Base-by-base conservation (phyloP, 1,284 basidiomycete genomes). In the Boletus sp. region DNA sequence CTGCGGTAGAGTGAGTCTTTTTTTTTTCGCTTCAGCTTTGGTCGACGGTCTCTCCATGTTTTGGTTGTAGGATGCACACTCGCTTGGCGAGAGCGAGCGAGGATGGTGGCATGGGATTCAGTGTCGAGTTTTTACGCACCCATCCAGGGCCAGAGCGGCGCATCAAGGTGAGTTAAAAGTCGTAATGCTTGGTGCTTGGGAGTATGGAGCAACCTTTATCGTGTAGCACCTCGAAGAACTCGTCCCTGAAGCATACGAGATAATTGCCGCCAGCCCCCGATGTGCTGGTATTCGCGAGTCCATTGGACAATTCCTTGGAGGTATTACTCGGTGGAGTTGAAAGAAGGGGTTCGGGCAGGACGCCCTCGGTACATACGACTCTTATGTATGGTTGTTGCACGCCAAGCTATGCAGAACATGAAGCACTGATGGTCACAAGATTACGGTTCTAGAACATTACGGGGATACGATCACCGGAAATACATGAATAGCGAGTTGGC, bases 121-220 rank as follows among this genome's bases (percentile, higher is more conserved):
- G 65, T 28, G 33, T 84, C 3, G 81, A 83, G 50, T 88, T 93
- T 71, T 68, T 90, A 35, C 76, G 77, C n/a, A 95, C 94, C 0
- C 94, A 96, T 75, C 94, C 94, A 0, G 79, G 86, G 2, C 87
- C 87, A 35, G 78, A 80, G 56, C 86, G 81, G 67, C 85, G 94
- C 19, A 86, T 92, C 58, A 81, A 87, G 79, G 92, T 90, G 64
- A 55, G 81, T 68, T n/a, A n/a, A 9, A 37, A 7, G 35, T 55
- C 23, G 35, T 25, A 28, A 11, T 56, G 1, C 30, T 31, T 48
- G 46, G 25, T 40, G 6, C 14, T 2, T 27, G 47, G 35, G 35
- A 28, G 14, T 47, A n/a, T 58, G 44, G 58, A 28, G 47, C 52
- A 17, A 1, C 11, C 27, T 33, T 31, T 25, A 19, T 43, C 51